Percentiles rank a stretch among this genome's conserved stretches.
Evolutionary conservation across 1,139 yeast species (phyloP).

Genomic region (Blastobotrys indianensis): DNA sequence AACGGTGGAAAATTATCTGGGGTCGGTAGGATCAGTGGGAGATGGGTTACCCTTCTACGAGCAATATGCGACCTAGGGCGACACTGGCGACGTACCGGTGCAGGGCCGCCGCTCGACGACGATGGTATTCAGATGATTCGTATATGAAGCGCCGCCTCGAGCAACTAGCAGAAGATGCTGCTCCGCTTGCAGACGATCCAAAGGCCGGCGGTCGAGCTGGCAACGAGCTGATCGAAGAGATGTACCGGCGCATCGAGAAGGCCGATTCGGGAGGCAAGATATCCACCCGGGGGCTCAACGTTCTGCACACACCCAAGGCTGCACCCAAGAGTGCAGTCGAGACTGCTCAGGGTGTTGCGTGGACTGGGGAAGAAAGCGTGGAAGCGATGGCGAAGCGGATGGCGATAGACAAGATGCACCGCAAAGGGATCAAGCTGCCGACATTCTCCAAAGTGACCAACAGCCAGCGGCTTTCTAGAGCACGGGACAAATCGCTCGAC

Average conservation of each 20-base stretch:
- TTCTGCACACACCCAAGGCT: conserved; percentile 38
- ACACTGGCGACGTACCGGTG: no score
- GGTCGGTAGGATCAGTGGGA: no score
- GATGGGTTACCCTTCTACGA: no score
- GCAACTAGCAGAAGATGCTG: conserved; percentile 40
- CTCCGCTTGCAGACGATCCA: conserved; percentile 34
- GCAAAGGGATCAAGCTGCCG: conserved; percentile 16
- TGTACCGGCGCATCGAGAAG: conserved; percentile 14
- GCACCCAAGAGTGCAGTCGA: conserved; percentile 51
- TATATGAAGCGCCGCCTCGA: conserved; percentile 36
- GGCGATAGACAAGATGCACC: conserved; percentile 9
- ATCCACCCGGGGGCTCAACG: conserved; percentile 32
- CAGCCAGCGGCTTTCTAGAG: conserved; percentile 45
- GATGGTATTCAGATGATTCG: conserved; percentile 20
- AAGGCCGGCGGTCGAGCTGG: conserved; percentile 20
- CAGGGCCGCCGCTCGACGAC: no score
- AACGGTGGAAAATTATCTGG: no score
- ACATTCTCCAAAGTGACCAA: conserved; percentile 19
- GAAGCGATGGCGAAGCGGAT: conserved; percentile 7
- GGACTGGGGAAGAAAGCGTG: conserved; percentile 58
- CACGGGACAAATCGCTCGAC: conserved; percentile 62
- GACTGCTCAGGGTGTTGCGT: conserved; percentile 51
- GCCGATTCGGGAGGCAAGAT: conserved; percentile 20
- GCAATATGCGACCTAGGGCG: no score
- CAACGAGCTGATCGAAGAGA: conserved; percentile 14